Percentiles rank a stretch among this genome's conserved stretches.
Evolutionary conservation across 1,139 yeast species (phyloP).

Genomic region (Pichia sp.): DNA sequence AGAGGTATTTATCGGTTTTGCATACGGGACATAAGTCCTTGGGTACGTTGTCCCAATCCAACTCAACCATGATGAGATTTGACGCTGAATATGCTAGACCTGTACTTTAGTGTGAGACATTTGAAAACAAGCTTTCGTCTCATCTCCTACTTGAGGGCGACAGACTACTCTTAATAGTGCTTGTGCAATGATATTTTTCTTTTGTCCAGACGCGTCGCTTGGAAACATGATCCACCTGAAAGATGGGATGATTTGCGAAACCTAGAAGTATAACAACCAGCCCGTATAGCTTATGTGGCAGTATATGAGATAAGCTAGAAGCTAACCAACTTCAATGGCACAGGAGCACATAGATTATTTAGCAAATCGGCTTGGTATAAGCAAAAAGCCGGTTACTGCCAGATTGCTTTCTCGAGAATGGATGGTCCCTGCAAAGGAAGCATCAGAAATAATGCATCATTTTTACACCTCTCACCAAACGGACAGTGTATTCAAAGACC

Average conservation of each 20-base stretch:
- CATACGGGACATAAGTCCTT: conserved; percentile 96
- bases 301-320: no score
- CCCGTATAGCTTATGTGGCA: no score
- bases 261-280: no score
- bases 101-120: no score
- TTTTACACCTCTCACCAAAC: conserved; percentile 20
- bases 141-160: neutral
- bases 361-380: conserved; percentile 16
- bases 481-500: conserved; percentile 10
- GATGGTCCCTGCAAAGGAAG: conserved; percentile 18
- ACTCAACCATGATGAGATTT: conserved; percentile 25
- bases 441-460: conserved; percentile 21
- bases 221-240: neutral
- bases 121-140: neutral
- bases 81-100: neutral
- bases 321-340: neutral
- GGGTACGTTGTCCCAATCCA: conserved; percentile 34
- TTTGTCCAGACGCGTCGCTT: neutral
- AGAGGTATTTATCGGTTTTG: conserved; percentile 87
- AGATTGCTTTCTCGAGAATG: conserved; percentile 22
- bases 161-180: neutral
- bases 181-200: neutral
- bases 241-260: neutral
- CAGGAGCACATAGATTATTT: conserved; percentile 4
- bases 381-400: conserved; percentile 26